Percentiles rank a stretch among this genome's conserved stretches.
Evolutionary conservation across 192 early-diverging fungal genomes (phyloP).

Genomic region (Dissophora ornata): DNA sequence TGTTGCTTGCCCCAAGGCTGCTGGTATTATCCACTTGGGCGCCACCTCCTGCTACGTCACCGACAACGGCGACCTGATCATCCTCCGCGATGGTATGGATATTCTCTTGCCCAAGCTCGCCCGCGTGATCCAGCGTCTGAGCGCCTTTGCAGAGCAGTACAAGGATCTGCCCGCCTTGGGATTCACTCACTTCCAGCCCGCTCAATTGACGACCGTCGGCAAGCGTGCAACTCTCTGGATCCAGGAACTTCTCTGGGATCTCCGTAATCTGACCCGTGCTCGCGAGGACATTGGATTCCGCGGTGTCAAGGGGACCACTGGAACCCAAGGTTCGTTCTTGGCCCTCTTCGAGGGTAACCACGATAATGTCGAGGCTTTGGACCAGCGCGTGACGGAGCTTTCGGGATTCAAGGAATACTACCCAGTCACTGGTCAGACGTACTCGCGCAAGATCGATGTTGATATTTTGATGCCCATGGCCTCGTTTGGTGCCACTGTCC

Average conservation of each 20-base stretch:
- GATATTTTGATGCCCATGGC: slow-evolving; percentile 88
- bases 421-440: slow-evolving; percentile 97
- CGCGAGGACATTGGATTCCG: slow-evolving; percentile 91
- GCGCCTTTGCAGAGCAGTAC: slow-evolving; percentile 82
- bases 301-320: slow-evolving; percentile 98
- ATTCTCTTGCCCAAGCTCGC: slow-evolving; percentile 92
- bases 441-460: slow-evolving; percentile 97
- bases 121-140: slow-evolving; percentile 80
- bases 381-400: slow-evolving; percentile 89
- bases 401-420: slow-evolving; percentile 87
- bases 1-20: slow-evolving; percentile 84
- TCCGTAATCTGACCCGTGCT: slow-evolving; percentile 91
- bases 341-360: slow-evolving; percentile 94
- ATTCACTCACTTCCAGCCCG: slow-evolving; percentile 99
- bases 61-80: slow-evolving; percentile 98
- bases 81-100: slow-evolving; percentile 94
- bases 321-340: slow-evolving; percentile 98
- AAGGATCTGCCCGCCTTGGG: slow-evolving; percentile 93
- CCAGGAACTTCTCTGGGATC: slow-evolving; percentile 96
- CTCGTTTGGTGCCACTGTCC: slow-evolving; percentile 95
- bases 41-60: slow-evolving; percentile 99
- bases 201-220: slow-evolving; percentile 97
- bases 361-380: slow-evolving; percentile 92
- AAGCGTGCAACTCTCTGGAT: slow-evolving; percentile 97
- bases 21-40: slow-evolving; percentile 96